These are phyloP conservation scores for Amanita jacksonii DNA, from an alignment of 768 basidiomycete species.

Conservation along the genomic window DNA sequence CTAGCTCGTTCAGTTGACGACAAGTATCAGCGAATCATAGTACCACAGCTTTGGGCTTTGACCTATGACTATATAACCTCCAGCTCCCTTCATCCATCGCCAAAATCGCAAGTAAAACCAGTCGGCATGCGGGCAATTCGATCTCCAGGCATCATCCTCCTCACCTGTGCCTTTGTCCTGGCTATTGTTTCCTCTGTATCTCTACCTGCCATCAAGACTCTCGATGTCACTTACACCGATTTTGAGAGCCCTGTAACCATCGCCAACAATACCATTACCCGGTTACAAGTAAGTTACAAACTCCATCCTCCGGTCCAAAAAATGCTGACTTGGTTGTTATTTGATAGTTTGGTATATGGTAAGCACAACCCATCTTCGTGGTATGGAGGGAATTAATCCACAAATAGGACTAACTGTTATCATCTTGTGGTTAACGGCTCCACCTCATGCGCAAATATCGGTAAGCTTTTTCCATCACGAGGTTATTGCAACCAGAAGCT, in stretches of 20 bases:
- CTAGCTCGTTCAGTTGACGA: too few species aligned
- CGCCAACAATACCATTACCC: slow-evolving; percentile 22
- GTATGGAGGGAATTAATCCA: not conserved
- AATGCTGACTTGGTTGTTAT: slow-evolving; percentile 2
- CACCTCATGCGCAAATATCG: slow-evolving; percentile 37
- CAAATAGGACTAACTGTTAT: slow-evolving; percentile 53
- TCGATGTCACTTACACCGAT: slow-evolving; percentile 57
- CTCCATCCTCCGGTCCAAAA: not conserved
- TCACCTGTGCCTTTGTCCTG: slow-evolving; percentile 52
- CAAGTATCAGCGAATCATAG: too few species aligned
- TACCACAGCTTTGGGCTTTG: too few species aligned
- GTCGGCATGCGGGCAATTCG: slow-evolving; percentile 46
- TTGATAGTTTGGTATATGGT: slow-evolving; percentile 66
- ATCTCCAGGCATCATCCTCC: slow-evolving; percentile 48
- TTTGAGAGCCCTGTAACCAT: slow-evolving; percentile 24
- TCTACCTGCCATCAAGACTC: slow-evolving; percentile 53
- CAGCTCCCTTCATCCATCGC: not conserved
- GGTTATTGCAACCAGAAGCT: not conserved
- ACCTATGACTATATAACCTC: slow-evolving; percentile 2
- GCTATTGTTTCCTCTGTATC: slow-evolving; percentile 63
- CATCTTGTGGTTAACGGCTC: slow-evolving; percentile 32
- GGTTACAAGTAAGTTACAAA: slow-evolving; percentile 42
- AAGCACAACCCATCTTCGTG: slow-evolving; percentile 9
- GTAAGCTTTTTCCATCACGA: slow-evolving; percentile 22
- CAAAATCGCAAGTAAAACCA: too few species aligned